These are phyloP conservation scores for Termitomyces sp. DNA, from an alignment of 768 basidiomycete species.

Conservation along the genomic window DNA sequence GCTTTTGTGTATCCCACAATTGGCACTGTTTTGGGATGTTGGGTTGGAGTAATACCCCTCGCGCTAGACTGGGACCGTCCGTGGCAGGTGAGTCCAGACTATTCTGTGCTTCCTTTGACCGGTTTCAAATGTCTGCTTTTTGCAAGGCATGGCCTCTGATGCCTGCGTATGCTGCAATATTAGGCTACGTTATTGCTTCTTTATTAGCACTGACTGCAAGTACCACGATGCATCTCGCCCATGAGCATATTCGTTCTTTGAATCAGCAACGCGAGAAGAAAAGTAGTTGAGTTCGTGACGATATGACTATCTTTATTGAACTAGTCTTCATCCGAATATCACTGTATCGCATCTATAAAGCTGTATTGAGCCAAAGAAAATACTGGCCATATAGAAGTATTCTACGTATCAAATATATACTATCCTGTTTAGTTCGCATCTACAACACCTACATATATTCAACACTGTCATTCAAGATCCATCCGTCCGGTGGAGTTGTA, in stretches of 20 bases:
- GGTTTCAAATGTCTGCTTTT: background rate
- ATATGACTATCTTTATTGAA: background rate
- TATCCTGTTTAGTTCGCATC: background rate
- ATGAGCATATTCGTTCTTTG: conserved; percentile 31
- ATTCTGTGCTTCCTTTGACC: background rate
- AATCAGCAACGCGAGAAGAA: conserved; percentile 15
- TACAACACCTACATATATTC: background rate
- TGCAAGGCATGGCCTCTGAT: conserved; percentile 80
- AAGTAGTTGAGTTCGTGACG: conserved; percentile 6
- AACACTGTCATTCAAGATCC: background rate
- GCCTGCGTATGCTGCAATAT: conserved; percentile 66
- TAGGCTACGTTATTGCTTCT: conserved; percentile 64
- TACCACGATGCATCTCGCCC: conserved; percentile 32
- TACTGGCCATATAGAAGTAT: background rate
- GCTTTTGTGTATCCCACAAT: conserved; percentile 76
- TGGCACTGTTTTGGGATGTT: conserved; percentile 71
- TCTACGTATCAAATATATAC: background rate
- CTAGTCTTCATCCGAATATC: background rate
- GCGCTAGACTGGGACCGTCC: conserved; percentile 96
- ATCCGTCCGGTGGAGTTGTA: background rate
- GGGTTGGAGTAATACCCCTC: conserved; percentile 81
- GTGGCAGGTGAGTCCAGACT: conserved; percentile 74
- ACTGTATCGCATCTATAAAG: conserved; percentile 3
- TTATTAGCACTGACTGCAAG: conserved; percentile 50
- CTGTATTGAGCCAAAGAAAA: conserved; percentile 3